Evolutionary conservation across 345 rosid species (phyloP), one percentile per base, ranked within the genome.

Genomic region (Aquilaria yunnanensis): DNA sequence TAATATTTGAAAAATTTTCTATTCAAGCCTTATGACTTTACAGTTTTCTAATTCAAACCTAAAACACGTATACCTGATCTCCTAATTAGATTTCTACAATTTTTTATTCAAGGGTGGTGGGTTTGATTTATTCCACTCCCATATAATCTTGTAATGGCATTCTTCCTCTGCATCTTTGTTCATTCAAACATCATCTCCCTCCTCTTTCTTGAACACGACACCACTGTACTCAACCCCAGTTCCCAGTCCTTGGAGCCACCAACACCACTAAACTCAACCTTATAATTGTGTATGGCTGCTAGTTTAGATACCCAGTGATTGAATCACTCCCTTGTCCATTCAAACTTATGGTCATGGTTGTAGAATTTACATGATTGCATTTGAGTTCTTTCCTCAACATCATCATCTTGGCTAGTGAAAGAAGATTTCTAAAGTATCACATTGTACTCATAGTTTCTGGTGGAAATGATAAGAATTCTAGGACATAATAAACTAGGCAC

Each of bases 321-420:
- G 59, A 94, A 90, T 77, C 88, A 95, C 72, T 78, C 80, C 55
- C 96, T 88, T 10, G 95, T 94, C 99, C 97, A 94, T 74, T 94
- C 99, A 61, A 94, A 94, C 75, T 90, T 94, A 77, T 94, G 99
- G 78, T 90, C 99, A 52, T 88, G 91, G 82, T 90, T 90, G 65
- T 97, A 90, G 60, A 90, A 94, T 29, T 74, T 88, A 6, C 86
- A 81, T 33, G 80, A 68, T 48, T 79, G 87, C 3, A 73, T 55
- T 62, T 63, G 75, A 3, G 63, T 46, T 68, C 83, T 85, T 68
- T 82, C 88, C 9, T 85, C 81, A 0, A 66, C 71, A 30, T 78
- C 89, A 32, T 77, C 90, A 47, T 93, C 90, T 76, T 76, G 85
- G 67, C 57, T 56, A 48, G 76, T 63, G 8, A 57, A 61, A 60